Evolutionary conservation across 352 stramenopile species (phyloP).

Genomic region (Phytopythium cucurbitacearum): DNA sequence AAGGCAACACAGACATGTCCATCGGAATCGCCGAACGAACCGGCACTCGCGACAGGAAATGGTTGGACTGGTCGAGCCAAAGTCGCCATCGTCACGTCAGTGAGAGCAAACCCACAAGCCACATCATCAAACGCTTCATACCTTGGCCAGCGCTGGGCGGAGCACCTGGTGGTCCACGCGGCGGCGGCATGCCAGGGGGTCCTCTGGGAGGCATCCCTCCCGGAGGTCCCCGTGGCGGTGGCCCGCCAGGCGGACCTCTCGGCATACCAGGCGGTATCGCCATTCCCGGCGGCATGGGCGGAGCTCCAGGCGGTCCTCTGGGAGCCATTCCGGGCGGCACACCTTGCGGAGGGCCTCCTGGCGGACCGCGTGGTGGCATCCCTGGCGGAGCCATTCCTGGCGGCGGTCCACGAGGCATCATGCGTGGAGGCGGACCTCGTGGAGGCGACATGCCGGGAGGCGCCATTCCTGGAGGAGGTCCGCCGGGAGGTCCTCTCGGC

Average conservation of each 20-base stretch:
- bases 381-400: slow-evolving; percentile 24
- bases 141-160: slow-evolving; percentile 1
- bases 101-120: too few relatives aligned
- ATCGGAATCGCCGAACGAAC: too few relatives aligned
- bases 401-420: slow-evolving; percentile 26
- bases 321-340: slow-evolving; percentile 11
- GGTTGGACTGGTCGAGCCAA: too few relatives aligned
- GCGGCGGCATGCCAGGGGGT: slow-evolving; percentile 14
- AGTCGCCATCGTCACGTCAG: too few relatives aligned
- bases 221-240: slow-evolving; percentile 7
- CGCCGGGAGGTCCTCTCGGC: slow-evolving; percentile 18
- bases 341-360: too few relatives aligned
- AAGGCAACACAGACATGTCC: too few relatives aligned
- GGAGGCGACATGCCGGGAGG: slow-evolving; percentile 11
- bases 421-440: slow-evolving; percentile 20
- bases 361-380: neutral
- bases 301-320: slow-evolving; percentile 22
- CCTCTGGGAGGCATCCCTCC: slow-evolving; percentile 20
- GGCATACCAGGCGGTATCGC: slow-evolving; percentile 11
- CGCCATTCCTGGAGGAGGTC: neutral
- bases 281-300: slow-evolving; percentile 11
- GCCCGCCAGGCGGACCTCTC: slow-evolving; percentile 2
- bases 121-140: neutral
- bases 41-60: too few relatives aligned
- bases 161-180: slow-evolving; percentile 16